Percentiles rank a stretch among this genome's conserved stretches.
Conservation (phyloP, 768 basidiomycete species). For the Plicaturopsis crispa region DNA sequence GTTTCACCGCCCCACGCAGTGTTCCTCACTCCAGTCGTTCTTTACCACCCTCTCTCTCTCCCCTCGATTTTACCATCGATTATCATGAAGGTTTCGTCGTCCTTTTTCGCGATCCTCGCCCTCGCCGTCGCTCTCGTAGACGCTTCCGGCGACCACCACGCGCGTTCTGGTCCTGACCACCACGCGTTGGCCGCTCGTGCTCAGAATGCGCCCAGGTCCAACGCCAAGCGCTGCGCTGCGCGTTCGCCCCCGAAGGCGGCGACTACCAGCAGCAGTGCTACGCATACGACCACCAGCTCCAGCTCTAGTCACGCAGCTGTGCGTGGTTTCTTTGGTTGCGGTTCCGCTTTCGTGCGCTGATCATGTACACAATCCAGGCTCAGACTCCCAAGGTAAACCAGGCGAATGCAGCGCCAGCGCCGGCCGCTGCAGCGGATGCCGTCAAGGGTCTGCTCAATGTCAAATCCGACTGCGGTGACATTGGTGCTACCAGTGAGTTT, state of each 20-base stretch:
- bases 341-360: constrained; percentile 15
- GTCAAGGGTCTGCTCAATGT: constrained; percentile 27
- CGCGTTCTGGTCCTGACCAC: constrained; percentile 25
- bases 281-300: too few species aligned
- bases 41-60: too few species aligned
- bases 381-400: constrained; percentile 5
- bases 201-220: constrained; percentile 1
- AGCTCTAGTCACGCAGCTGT: constrained; percentile 1
- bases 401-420: too few species aligned
- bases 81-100: constrained; percentile 36
- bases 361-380: constrained; percentile 6
- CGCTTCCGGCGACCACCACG: constrained; percentile 24
- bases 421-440: neutral
- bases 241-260: neutral
- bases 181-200: constrained; percentile 25
- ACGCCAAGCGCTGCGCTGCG: constrained; percentile 3
- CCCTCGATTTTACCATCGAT: constrained; percentile 11
- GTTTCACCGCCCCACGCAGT: neutral
- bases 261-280: too few species aligned
- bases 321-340: constrained; percentile 14
- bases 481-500: constrained; percentile 41
- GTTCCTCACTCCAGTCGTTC: neutral
- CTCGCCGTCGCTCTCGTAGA: constrained; percentile 20
- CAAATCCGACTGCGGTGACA: constrained; percentile 34
- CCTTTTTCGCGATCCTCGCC: constrained; percentile 29